Evolutionary conservation across 306 rosid species (phyloP), one percentile per base, ranked within the genome.

Genomic region (Echinosophora koreensis): DNA sequence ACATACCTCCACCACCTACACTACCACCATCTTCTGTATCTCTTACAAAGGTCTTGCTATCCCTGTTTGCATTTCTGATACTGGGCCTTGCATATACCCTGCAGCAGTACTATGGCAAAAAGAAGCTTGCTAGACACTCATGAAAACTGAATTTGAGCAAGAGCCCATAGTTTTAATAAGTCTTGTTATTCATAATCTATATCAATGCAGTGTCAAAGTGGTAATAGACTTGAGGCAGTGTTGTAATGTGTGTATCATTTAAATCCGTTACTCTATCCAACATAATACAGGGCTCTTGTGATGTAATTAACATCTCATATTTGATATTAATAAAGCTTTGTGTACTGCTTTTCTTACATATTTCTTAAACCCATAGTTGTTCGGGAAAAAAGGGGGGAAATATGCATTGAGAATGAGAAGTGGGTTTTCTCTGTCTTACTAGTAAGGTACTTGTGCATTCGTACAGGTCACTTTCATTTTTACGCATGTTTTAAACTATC

Each of bases 31-130:
- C 88, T 57, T 66, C 83, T 27, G 91, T 80, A 5, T 56, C 69
- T 83, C 22, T 60, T 39, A 50, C 76, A 16, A 93, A 87, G 80
- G 62, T 84, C 5, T 60, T 90, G 79, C 88, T 52, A 74, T 41
- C 82, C 80, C 73, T 88, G 80, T 55, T 91, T 78, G 87, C 95
- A 14, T 71, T 91, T 76, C 60, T 91, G 85, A 77, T 89, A 41
- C 16, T 89, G 82, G 87, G 80, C 50, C 22, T 86, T 5, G 95
- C 95, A 55, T 85, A 74, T 66, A 89, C 78, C 51, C 79, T 88
- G 74, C 95, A 85, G 59, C 95, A 85, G 59, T 74, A 77, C 83
- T 82, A 69, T 37, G 63, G 84, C 41, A 87, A 85, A 83, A 77
- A 81, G 70, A 62, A 80, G 50, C 79, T 82, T 9, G 60, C 28